Evolutionary conservation across 176 grass and related monocot species (phyloP).

Genomic region (Oryza longistaminata): DNA sequence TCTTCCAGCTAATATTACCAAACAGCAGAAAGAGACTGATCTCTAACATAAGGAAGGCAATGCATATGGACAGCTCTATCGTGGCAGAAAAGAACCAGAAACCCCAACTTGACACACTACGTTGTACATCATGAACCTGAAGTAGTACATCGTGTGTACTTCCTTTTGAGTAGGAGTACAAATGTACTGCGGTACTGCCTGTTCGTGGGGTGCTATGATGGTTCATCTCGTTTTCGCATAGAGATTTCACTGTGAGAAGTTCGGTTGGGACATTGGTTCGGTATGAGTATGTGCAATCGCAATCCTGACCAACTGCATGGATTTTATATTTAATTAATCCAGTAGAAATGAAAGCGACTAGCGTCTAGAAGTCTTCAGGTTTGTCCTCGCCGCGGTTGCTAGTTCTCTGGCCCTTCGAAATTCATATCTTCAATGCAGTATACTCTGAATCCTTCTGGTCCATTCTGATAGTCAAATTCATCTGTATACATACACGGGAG

Average conservation of each 20-base stretch:
- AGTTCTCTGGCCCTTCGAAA: not conserved
- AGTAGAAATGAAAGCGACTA: not conserved
- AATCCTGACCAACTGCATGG: not conserved
- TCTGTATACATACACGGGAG: not conserved
- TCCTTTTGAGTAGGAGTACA: not conserved
- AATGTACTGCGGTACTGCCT: not conserved
- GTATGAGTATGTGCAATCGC: not conserved
- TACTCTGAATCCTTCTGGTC: not conserved
- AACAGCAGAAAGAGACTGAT: too few relatives aligned
- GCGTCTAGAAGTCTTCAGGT: not conserved
- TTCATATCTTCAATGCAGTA: not conserved
- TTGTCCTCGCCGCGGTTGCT: not conserved
- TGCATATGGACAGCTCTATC: not conserved
- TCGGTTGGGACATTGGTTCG: not conserved
- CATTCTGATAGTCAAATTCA: not conserved
- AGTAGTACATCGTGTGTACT: not conserved
- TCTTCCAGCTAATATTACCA: not conserved
- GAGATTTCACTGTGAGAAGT: not conserved
- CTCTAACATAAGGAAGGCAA: not conserved
- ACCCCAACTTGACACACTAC: too few relatives aligned
- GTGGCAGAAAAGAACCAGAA: not conserved
- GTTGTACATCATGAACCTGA: not conserved
- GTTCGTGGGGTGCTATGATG: not conserved
- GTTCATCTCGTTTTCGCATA: too few relatives aligned
- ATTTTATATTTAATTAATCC: conserved; percentile 1